A percentile compares a stretch with the other conserved stretches of the same genome.
phyloP scores from a whole-genome alignment of 2,329 filamentous ascomycete genomes.

The Neofusicoccum ribis region DNA sequence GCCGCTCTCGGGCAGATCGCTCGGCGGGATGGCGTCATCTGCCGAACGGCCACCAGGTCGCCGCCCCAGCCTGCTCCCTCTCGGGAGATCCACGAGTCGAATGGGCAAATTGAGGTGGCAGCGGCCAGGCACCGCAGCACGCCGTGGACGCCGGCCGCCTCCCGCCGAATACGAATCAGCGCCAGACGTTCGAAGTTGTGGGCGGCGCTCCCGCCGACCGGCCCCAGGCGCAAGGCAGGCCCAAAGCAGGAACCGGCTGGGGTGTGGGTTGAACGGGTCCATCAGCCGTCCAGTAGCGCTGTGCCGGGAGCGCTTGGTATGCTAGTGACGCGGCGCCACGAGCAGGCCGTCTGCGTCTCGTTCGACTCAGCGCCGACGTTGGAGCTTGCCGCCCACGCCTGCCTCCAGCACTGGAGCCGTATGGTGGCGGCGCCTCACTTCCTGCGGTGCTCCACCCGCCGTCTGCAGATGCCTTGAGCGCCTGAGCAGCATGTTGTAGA shows the following conservation, averaged over 20 bases:
- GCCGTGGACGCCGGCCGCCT: neutral
- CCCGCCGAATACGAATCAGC: neutral
- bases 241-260: neutral
- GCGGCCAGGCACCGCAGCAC: neutral
- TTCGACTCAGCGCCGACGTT: conserved; percentile 11
- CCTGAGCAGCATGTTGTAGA: neutral
- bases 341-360: neutral
- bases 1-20: conserved; percentile 1
- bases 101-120: neutral
- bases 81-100: conserved; percentile 13
- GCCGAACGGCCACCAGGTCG: neutral
- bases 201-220: neutral
- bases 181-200: conserved; percentile 4
- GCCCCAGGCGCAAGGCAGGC: too few species aligned
- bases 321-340: conserved; percentile 8
- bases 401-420: neutral
- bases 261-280: neutral
- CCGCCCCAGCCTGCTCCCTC: neutral
- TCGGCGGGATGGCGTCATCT: conserved; percentile 17
- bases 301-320: neutral
- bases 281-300: neutral
- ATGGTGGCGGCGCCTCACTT: conserved; percentile 4
- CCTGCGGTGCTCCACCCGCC: neutral
- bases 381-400: neutral
- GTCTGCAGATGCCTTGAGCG: neutral